Base-by-base conservation (phyloP, 2,329 filamentous ascomycete species). In the Colletotrichum spinosum region DNA sequence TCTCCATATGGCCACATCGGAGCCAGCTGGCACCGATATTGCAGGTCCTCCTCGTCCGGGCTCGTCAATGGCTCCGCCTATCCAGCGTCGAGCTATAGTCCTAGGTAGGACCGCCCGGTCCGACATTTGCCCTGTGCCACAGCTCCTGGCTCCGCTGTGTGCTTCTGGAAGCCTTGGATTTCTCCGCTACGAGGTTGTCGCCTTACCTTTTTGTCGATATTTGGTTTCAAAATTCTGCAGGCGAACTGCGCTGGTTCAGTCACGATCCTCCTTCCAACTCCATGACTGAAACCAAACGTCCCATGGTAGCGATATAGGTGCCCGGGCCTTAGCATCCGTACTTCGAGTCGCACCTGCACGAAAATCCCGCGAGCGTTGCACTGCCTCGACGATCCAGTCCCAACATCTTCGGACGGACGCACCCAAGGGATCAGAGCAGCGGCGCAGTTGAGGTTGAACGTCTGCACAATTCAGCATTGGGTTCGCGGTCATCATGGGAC, bases 241-340 rank as follows among this genome's bases (percentile, higher is more conserved):
- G 37, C 52, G 52, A 62, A 33, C 62, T 65, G 56, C 37, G 46
- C 48, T 49, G 53, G 42, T 56, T 62, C 62, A 52, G 56, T 12
- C 41, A 39, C 60, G 50, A 41, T 37, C n/a, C 33, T 45, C n/a
- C 13, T 45, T 45, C 46, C 52, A 55, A 48, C 58, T 48, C 58
- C 58, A 65, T 52, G 62, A 61, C 58, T 65, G 62, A 65, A 62
- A 65, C 62, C 52, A 51, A 52, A 56, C 51, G 59, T 61, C 53
- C 46, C 62, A 65, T 62, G 62, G 62, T 53, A 41, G 48, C 58
- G 42, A 57, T 44, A 65, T 53, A 61, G 52, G 58, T n/a, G 37
- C 52, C 58, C 37, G 41, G 52, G 12, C 42, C 46, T 65, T 65
- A 65, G 48, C 58, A 54, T 65, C 52, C 58, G 44, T 34, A 62